phyloP scores from a whole-genome alignment of 371 early-diverging fungal species.

The Cokeromyces recurvatus region DNA sequence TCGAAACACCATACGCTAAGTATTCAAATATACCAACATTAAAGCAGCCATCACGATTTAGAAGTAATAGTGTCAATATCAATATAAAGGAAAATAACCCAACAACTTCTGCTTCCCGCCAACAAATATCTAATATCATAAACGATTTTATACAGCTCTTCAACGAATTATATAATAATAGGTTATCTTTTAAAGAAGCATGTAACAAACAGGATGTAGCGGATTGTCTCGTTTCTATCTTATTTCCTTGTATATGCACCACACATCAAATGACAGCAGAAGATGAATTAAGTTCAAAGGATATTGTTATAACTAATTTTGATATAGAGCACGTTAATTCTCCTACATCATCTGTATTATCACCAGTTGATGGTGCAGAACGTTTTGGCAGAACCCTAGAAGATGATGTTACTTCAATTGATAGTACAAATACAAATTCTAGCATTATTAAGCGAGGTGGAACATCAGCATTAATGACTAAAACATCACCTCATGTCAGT shows the following conservation, averaged over 20 bases:
- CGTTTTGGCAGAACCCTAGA: constrained; percentile 2
- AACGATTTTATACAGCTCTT: constrained; percentile 55
- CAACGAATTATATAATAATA: constrained; percentile 47
- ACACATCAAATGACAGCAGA: constrained; percentile 41
- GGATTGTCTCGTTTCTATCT: constrained; percentile 47
- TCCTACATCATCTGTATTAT: constrained; percentile 9
- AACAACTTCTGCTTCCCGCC: not conserved
- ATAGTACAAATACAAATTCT: constrained; percentile 5
- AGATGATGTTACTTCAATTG: constrained; percentile 16
- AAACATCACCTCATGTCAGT: constrained; percentile 43
- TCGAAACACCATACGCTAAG: constrained; percentile 6
- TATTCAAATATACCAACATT: constrained; percentile 1
- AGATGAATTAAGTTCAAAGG: constrained; percentile 39
- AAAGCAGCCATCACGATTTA: not conserved
- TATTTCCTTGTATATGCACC: constrained; percentile 53
- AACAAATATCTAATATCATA: constrained; percentile 5
- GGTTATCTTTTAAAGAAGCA: constrained; percentile 54
- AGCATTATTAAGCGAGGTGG: constrained; percentile 47
- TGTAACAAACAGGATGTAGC: constrained; percentile 54
- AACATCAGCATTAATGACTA: constrained; percentile 35
- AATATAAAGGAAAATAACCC: constrained; percentile 1
- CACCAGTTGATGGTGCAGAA: constrained; percentile 12
- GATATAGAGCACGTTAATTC: constrained; percentile 13
- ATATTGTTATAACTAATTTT: constrained; percentile 26
- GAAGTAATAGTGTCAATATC: constrained; percentile 19